Percentiles rank a stretch among this genome's conserved stretches.
phyloP scores from a whole-genome alignment of 2,329 filamentous ascomycete species.

The Colletotrichum higginsianum region DNA sequence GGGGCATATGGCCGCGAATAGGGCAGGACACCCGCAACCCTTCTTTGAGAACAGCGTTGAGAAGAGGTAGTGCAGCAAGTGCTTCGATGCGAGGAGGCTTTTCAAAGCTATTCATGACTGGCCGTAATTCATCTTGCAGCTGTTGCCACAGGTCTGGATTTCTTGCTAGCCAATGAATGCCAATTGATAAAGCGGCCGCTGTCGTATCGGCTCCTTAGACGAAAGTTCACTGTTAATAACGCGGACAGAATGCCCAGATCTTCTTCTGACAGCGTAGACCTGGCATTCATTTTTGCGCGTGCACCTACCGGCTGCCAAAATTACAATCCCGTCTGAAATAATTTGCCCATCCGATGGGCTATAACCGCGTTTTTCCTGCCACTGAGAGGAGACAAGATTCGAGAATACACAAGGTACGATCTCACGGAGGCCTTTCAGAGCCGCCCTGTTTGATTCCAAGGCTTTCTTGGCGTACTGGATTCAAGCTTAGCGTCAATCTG shows the following conservation, averaged over 20 bases:
- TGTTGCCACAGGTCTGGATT: background rate
- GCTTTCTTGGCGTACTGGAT: slow-evolving; percentile 12
- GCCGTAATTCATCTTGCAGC: background rate
- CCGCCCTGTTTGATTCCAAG: background rate
- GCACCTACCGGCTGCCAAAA: slow-evolving; percentile 18
- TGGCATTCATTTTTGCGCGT: background rate
- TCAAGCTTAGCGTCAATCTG: background rate
- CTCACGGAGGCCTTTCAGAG: background rate
- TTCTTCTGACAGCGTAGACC: too few relatives aligned
- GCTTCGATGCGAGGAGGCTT: slow-evolving; percentile 3
- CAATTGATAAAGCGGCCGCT: slow-evolving; percentile 17
- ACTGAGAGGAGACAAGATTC: background rate
- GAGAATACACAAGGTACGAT: background rate
- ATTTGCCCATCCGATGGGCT: slow-evolving; percentile 17
- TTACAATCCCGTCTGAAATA: slow-evolving; percentile 20
- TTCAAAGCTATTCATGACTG: background rate
- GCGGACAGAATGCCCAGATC: background rate
- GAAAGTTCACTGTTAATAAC: background rate
- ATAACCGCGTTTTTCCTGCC: slow-evolving; percentile 21
- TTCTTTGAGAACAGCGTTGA: slow-evolving; percentile 32
- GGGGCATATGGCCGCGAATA: slow-evolving; percentile 32
- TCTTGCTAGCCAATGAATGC: slow-evolving; percentile 4
- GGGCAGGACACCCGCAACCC: slow-evolving; percentile 36
- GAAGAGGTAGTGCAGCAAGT: slow-evolving; percentile 22
- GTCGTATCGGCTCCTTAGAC: slow-evolving; percentile 25